Evolutionary conservation across 2,329 filamentous ascomycete species (phyloP).

Genomic region (Exophiala sp.): DNA sequence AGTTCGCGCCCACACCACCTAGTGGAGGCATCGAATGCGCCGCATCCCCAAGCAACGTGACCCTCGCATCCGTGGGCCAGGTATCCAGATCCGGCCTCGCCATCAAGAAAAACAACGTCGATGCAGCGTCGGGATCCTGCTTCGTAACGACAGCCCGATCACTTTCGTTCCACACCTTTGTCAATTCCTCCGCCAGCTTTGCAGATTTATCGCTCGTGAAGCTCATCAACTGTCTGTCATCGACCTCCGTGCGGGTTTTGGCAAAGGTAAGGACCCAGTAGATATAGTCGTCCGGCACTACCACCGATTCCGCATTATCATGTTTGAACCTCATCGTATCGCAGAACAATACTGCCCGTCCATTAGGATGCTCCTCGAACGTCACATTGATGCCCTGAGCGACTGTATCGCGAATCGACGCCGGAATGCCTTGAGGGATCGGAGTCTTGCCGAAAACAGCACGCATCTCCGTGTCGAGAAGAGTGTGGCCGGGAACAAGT

Average conservation of each 20-base stretch:
- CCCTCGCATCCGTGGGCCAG: conserved; percentile 22
- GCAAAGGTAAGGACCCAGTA: conserved; percentile 28
- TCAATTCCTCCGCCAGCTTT: conserved; percentile 23
- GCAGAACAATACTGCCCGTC: conserved; percentile 1
- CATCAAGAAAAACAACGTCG: conserved; percentile 1
- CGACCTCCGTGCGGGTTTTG: conserved; percentile 4
- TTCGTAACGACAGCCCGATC: conserved; percentile 13
- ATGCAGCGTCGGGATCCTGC: conserved; percentile 14
- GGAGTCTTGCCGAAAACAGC: conserved; percentile 43
- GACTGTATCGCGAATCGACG: conserved; percentile 5
- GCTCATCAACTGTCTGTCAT: conserved; percentile 6
- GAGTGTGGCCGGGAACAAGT: conserved; percentile 34
- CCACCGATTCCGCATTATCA: conserved; percentile 8
- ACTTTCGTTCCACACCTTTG: conserved; percentile 22
- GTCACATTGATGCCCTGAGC: conserved; percentile 11
- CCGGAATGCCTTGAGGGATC: conserved; percentile 16
- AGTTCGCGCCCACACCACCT: conserved; percentile 45
- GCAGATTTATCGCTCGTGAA: conserved; percentile 1
- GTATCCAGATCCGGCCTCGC: conserved; percentile 28
- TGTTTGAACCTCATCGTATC: conserved; percentile 8
- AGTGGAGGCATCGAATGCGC: conserved; percentile 46
- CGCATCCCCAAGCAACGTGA: conserved; percentile 45
- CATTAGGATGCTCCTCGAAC: neutral
- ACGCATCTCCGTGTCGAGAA: conserved; percentile 38
- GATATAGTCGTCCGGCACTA: conserved; percentile 28